Percentiles rank a stretch among this genome's conserved stretches.
phyloP scores from a whole-genome alignment of 495 filamentous ascomycete species.

The Articulospora tetracladia region DNA sequence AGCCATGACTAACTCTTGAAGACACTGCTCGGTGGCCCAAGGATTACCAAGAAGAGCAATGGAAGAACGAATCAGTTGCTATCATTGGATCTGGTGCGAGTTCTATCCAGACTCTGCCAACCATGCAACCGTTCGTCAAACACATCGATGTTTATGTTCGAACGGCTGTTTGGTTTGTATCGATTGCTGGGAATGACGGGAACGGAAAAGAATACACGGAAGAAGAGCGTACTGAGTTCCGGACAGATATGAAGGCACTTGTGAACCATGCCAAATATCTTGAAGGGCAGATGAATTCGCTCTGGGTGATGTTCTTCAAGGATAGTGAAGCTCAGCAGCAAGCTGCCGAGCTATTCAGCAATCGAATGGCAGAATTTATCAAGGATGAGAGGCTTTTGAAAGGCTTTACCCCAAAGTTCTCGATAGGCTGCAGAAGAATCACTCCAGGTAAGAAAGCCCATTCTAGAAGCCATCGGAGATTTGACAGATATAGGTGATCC shows the following conservation, averaged over 20 bases:
- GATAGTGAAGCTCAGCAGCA: slow-evolving; percentile 28
- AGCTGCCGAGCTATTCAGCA: slow-evolving; percentile 26
- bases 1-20: neutral
- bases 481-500: slow-evolving; percentile 9
- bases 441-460: slow-evolving; percentile 51
- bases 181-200: slow-evolving; percentile 25
- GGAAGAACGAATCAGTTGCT: slow-evolving; percentile 45
- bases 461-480: neutral
- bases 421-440: slow-evolving; percentile 61
- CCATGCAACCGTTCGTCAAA: slow-evolving; percentile 42
- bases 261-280: slow-evolving; percentile 34
- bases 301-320: slow-evolving; percentile 34
- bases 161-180: slow-evolving; percentile 63
- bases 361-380: slow-evolving; percentile 36
- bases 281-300: slow-evolving; percentile 34
- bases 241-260: slow-evolving; percentile 28
- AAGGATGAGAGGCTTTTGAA: slow-evolving; percentile 36
- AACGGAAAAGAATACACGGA: slow-evolving; percentile 29
- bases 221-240: slow-evolving; percentile 30
- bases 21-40: slow-evolving; percentile 19
- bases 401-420: slow-evolving; percentile 49
- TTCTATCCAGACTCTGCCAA: slow-evolving; percentile 48
- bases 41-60: slow-evolving; percentile 21
- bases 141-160: slow-evolving; percentile 60
- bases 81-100: slow-evolving; percentile 52